phyloP scores from a whole-genome alignment of 441 rosid genomes.

The Melastoma candidum region DNA sequence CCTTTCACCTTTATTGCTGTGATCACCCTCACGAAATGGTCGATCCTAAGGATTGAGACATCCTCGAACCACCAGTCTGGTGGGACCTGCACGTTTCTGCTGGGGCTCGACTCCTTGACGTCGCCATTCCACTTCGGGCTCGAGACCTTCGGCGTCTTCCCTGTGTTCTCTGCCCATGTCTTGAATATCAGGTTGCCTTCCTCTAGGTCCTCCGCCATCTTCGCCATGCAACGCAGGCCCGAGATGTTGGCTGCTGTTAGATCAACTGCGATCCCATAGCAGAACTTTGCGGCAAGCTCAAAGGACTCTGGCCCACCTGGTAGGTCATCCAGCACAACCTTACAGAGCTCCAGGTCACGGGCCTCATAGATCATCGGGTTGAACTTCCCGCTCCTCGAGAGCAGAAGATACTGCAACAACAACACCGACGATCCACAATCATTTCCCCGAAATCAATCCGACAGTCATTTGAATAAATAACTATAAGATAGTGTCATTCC shows the following conservation, averaged over 20 bases:
- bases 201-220: constrained; percentile 98
- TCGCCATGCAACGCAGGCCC: constrained; percentile 80
- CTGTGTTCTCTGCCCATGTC: constrained; percentile 94
- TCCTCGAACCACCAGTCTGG: constrained; percentile 99
- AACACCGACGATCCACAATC: no score
- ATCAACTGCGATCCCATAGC: constrained; percentile 88
- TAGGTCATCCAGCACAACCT: constrained; percentile 53
- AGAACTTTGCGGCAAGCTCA: constrained; percentile 87
- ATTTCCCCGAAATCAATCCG: no score
- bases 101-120: constrained; percentile 67
- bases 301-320: constrained; percentile 89
- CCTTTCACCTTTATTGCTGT: constrained; percentile 96
- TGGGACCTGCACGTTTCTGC: constrained; percentile 64
- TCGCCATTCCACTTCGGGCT: constrained; percentile 77
- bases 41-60: constrained; percentile 74
- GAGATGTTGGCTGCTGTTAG: constrained; percentile 85
- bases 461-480: no score
- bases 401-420: constrained; percentile 61
- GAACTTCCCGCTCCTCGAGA: constrained; percentile 89
- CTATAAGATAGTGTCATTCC: no score
- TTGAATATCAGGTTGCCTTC: constrained; percentile 96
- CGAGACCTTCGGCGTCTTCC: constrained; percentile 53
- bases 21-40: constrained; percentile 80
- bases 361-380: constrained; percentile 78
- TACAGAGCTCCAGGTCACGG: constrained; percentile 42